These are phyloP conservation scores for Termitomyces sp. DNA, from an alignment of 768 basidiomycete genomes.

Conservation along the genomic window DNA sequence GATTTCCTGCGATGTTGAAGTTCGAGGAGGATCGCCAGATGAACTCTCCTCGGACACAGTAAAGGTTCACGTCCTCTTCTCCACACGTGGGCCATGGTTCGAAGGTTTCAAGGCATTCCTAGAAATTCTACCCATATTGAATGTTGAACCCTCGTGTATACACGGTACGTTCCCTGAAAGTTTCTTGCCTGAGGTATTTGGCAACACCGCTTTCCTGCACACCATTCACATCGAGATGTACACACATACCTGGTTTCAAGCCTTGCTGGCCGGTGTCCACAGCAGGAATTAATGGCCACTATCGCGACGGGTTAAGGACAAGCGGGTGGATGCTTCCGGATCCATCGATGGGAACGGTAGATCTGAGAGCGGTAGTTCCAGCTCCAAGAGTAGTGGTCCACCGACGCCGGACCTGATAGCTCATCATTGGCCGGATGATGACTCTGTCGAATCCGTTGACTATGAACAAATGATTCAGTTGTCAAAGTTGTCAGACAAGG, in stretches of 20 bases:
- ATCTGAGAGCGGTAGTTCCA: background rate
- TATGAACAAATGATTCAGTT: background rate
- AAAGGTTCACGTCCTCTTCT: background rate
- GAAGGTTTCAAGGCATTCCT: background rate
- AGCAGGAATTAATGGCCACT: background rate
- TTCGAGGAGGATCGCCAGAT: background rate
- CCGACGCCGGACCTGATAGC: too few relatives aligned
- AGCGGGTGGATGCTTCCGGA: background rate
- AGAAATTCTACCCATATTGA: background rate
- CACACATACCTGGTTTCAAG: background rate
- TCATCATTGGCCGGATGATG: too few relatives aligned
- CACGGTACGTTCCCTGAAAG: background rate
- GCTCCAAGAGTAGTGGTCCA: background rate
- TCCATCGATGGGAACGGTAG: background rate
- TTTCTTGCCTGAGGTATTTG: background rate
- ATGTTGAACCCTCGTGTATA: background rate
- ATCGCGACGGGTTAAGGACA: background rate
- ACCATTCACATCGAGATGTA: background rate
- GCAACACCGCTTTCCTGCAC: background rate
- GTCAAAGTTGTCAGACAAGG: background rate
- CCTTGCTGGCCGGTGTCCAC: background rate
- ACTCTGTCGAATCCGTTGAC: background rate
- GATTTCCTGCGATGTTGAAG: background rate
- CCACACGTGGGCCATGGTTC: background rate
- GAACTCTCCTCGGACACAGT: background rate